phyloP scores from a whole-genome alignment of 495 filamentous ascomycete species.

The Trichoderma reesei region DNA sequence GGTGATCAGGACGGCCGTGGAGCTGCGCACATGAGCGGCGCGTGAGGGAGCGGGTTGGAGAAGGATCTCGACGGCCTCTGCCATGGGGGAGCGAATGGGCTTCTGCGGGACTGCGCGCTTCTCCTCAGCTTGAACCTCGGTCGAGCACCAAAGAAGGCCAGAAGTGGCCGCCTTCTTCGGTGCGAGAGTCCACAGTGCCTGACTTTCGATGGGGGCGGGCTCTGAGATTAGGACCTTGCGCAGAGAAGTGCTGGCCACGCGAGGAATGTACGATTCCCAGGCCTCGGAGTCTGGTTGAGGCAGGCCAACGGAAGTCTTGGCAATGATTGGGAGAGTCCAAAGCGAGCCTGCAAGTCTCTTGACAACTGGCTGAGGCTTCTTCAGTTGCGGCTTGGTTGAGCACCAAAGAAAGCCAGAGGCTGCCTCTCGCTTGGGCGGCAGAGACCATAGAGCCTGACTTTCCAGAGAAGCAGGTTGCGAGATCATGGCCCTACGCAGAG shows the following conservation, averaged over 20 bases:
- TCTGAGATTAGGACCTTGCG: not conserved
- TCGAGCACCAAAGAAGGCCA: constrained; percentile 2
- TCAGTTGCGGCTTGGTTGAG: not conserved
- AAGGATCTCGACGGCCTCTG: not conserved
- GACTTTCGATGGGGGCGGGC: not conserved
- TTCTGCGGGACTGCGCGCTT: not conserved
- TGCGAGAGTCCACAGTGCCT: not conserved
- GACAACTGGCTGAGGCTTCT: no score
- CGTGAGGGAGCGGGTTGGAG: not conserved
- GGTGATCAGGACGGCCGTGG: not conserved
- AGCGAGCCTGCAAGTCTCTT: not conserved
- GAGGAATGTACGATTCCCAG: not conserved
- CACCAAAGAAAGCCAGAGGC: constrained; percentile 2
- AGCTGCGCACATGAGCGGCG: not conserved
- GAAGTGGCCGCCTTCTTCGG: not conserved
- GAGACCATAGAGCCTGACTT: constrained; percentile 4
- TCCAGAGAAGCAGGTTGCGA: not conserved
- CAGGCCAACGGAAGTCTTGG: not conserved
- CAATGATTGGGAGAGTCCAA: not conserved
- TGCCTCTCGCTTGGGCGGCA: not conserved
- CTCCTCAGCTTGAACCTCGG: not conserved
- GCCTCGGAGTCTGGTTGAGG: not conserved
- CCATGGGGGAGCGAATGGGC: not conserved
- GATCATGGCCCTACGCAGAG: not conserved
- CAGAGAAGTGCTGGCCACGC: not conserved